Evolutionary conservation across 192 early-diverging fungal species (phyloP).

Genomic region (Coemansia sp.): DNA sequence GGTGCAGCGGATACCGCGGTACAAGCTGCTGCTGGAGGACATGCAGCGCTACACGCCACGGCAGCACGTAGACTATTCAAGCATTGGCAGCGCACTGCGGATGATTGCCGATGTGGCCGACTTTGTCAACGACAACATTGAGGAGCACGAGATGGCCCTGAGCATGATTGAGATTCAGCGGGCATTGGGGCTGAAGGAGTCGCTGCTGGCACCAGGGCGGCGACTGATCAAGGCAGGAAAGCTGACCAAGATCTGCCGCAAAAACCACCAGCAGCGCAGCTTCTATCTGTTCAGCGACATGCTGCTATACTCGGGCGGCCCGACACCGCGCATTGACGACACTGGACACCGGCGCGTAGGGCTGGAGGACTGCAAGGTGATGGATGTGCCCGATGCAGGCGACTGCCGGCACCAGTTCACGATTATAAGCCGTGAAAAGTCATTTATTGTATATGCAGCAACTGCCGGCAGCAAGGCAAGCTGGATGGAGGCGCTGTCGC

Average conservation of each 20-base stretch:
- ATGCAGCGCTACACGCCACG: conserved; percentile 54
- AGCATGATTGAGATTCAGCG: conserved; percentile 70
- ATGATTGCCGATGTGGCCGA: conserved; percentile 63
- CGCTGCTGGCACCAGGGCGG: conserved; percentile 69
- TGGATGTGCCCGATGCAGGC: conserved; percentile 54
- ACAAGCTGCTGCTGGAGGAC: conserved; percentile 55
- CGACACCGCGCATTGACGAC: conserved; percentile 58
- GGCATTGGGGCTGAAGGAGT: conserved; percentile 64
- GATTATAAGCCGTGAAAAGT: conserved; percentile 76
- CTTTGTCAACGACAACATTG: conserved; percentile 78
- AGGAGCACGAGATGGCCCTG: conserved; percentile 72
- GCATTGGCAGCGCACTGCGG: conserved; percentile 37
- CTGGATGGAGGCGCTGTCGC: conserved; percentile 65
- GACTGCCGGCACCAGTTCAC: conserved; percentile 69
- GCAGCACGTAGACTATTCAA: conserved; percentile 48
- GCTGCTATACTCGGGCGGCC: conserved; percentile 69
- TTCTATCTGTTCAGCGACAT: conserved; percentile 79
- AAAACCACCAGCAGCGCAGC: conserved; percentile 65
- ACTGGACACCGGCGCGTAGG: conserved; percentile 69
- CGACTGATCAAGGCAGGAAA: conserved; percentile 61
- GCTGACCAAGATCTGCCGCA: conserved; percentile 75
- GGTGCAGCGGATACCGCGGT: conserved; percentile 52
- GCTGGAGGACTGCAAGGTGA: conserved; percentile 59
- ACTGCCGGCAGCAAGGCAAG: conserved; percentile 55
- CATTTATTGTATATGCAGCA: conserved; percentile 70